phyloP scores from a whole-genome alignment of 345 rosid genomes.

The Euphorbia pulcherrima region DNA sequence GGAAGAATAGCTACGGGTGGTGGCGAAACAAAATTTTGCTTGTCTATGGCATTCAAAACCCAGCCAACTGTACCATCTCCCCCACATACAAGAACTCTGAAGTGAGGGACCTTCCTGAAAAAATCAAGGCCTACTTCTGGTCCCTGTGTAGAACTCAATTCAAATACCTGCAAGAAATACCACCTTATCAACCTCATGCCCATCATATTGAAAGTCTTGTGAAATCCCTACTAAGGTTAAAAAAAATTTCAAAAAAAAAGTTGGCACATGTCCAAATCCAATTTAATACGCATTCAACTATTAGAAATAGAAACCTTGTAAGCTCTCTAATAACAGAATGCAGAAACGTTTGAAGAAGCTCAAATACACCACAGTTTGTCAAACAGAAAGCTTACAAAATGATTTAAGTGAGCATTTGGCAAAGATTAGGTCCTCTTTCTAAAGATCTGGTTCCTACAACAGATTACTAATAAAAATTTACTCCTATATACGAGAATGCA shows the following conservation, averaged over 20 bases:
- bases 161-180: slow-evolving; percentile 53
- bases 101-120: slow-evolving; percentile 56
- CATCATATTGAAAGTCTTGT: neutral
- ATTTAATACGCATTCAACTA: neutral
- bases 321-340: neutral
- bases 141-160: slow-evolving; percentile 63
- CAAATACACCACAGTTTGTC: neutral
- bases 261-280: neutral
- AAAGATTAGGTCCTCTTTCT: neutral
- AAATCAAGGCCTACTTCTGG: slow-evolving; percentile 72
- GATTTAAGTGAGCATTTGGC: neutral
- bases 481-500: neutral
- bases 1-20: slow-evolving; percentile 87
- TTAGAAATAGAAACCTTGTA: neutral
- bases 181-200: neutral
- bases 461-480: neutral
- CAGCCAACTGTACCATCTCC: slow-evolving; percentile 91
- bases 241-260: neutral
- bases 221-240: neutral
- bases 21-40: slow-evolving; percentile 63
- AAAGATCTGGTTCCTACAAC: neutral
- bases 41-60: slow-evolving; percentile 76
- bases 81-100: slow-evolving; percentile 74
- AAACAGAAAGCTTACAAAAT: neutral
- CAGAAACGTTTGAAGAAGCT: neutral